Conservation (phyloP, 208 protist species). For the Wallacemonas rigidus region DNA sequence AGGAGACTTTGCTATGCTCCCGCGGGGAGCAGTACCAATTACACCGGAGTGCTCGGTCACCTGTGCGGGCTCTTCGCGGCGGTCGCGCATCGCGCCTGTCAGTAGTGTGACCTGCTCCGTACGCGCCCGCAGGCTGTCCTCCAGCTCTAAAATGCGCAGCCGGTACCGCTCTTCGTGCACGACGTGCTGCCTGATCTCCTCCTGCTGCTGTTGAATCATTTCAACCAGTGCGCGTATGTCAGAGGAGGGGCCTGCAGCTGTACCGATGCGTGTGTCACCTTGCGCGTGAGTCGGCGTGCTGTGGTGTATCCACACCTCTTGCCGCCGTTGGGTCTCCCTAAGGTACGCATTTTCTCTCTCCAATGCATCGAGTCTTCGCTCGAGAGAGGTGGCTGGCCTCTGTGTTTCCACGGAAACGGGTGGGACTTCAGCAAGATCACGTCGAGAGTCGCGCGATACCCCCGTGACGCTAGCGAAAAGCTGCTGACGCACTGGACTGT, state of each 20-base stretch:
- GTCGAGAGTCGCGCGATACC: too few species aligned
- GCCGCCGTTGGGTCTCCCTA: neutral
- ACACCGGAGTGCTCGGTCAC: neutral
- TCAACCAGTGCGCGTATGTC: conserved; percentile 26
- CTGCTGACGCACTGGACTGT: too few species aligned
- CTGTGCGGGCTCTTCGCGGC: conserved; percentile 15
- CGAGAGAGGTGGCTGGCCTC: neutral
- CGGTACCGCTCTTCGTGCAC: conserved; percentile 56
- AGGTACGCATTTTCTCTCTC: neutral
- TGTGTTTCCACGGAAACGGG: neutral
- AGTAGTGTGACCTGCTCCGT: conserved; percentile 26
- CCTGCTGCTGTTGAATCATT: conserved; percentile 52
- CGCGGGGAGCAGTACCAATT: too few species aligned
- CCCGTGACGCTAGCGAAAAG: too few species aligned
- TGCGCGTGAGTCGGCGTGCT: neutral
- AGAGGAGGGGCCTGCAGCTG: neutral
- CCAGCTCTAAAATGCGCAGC: conserved; percentile 52
- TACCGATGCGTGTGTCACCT: too few species aligned
- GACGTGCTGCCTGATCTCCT: conserved; percentile 50
- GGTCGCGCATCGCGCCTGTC: conserved; percentile 8
- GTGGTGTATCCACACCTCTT: neutral
- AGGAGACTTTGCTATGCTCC: neutral
- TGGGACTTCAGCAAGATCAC: neutral
- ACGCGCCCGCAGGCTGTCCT: conserved; percentile 33
- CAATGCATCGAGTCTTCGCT: neutral